Evolutionary conservation across 2,329 filamentous ascomycete genomes (phyloP).

Genomic region (Cytospora mali): DNA sequence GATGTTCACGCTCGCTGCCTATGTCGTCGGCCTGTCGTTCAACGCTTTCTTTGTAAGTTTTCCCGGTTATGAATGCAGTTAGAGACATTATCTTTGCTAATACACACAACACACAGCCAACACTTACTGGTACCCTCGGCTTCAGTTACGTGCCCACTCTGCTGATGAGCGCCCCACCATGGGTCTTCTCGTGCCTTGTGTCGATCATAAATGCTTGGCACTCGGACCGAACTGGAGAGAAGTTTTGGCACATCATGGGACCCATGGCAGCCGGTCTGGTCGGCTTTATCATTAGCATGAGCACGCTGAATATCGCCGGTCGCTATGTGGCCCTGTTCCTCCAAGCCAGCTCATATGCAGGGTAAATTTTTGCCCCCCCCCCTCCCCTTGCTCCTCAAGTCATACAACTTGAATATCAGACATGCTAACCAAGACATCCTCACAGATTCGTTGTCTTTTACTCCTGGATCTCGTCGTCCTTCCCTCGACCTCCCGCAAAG

Average conservation of each 20-base stretch:
- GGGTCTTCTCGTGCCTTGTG: constrained; percentile 61
- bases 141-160: constrained; percentile 56
- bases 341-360: constrained; percentile 59
- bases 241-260: constrained; percentile 61
- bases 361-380: constrained; percentile 40
- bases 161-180: constrained; percentile 60
- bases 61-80: background rate
- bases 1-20: constrained; percentile 64
- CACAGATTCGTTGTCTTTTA: constrained; percentile 61
- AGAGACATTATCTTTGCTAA: background rate
- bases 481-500: constrained; percentile 62
- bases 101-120: constrained; percentile 40
- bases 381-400: constrained; percentile 44
- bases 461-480: constrained; percentile 60
- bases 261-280: constrained; percentile 56
- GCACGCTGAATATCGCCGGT: constrained; percentile 56
- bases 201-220: constrained; percentile 59
- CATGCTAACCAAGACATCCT: no score
- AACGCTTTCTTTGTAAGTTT: constrained; percentile 58
- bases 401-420: constrained; percentile 35
- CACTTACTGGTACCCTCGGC: constrained; percentile 55
- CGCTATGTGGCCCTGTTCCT: constrained; percentile 64
- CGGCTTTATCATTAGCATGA: constrained; percentile 64
- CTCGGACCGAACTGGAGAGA: constrained; percentile 57
- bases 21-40: constrained; percentile 61